Conservation (phyloP, 1,139 yeast genomes). For the Nakaseomyces glabratus region DNA sequence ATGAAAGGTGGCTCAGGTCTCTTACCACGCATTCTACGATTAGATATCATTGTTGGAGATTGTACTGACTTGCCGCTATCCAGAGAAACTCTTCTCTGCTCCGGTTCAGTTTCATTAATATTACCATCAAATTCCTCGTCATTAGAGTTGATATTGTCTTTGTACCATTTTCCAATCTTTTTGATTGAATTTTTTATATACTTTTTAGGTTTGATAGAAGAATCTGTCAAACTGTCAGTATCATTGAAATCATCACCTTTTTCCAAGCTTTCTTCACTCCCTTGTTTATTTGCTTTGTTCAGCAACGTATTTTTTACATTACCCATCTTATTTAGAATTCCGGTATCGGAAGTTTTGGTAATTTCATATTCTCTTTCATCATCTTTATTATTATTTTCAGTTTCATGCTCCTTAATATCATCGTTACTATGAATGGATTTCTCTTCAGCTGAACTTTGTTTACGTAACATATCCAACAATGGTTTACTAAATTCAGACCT, state of each 20-base stretch:
- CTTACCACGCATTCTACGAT: slow-evolving; percentile 22
- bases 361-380: background rate
- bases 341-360: background rate
- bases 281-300: background rate
- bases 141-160: slow-evolving; percentile 34
- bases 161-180: slow-evolving; percentile 66
- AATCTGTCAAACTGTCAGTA: slow-evolving; percentile 24
- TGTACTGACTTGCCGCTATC: slow-evolving; percentile 1
- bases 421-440: background rate
- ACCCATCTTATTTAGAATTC: background rate
- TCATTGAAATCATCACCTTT: slow-evolving; percentile 10
- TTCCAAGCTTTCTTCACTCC: background rate
- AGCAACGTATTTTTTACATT: slow-evolving; percentile 1
- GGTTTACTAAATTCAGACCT: slow-evolving; percentile 3
- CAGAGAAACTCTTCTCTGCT: slow-evolving; percentile 4
- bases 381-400: no score
- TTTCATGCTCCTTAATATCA: slow-evolving; percentile 1
- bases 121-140: slow-evolving; percentile 10
- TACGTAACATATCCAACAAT: slow-evolving; percentile 2
- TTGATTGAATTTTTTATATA: slow-evolving; percentile 41
- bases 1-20: slow-evolving; percentile 9
- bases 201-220: slow-evolving; percentile 27
- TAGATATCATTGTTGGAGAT: slow-evolving; percentile 28
- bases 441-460: no score
- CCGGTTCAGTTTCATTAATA: slow-evolving; percentile 8